phyloP scores from a whole-genome alignment of 805 yeast species.

The Soucietia sequanensis region DNA sequence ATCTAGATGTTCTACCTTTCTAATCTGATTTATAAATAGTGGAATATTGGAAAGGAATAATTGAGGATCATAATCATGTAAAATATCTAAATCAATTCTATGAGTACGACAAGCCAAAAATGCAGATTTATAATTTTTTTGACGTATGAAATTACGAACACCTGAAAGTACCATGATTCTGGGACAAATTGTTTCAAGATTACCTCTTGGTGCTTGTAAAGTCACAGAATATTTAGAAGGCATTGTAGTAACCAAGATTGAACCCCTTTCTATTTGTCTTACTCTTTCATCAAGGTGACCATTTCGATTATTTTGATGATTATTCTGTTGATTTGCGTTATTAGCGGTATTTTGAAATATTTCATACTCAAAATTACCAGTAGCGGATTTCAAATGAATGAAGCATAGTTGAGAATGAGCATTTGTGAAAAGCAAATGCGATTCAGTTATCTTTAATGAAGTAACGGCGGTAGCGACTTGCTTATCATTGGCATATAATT shows the following conservation, averaged over 20 bases:
- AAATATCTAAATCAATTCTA: conserved; percentile 84
- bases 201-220: conserved; percentile 94
- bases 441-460: conserved; percentile 70
- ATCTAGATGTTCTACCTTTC: conserved; percentile 74
- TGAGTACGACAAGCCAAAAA: conserved; percentile 84
- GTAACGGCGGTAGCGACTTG: conserved; percentile 75
- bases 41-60: conserved; percentile 64
- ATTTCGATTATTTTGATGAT: too few species aligned
- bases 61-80: conserved; percentile 83
- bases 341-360: conserved; percentile 29
- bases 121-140: conserved; percentile 64
- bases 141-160: conserved; percentile 67
- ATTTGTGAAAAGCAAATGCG: conserved; percentile 78
- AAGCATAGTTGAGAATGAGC: conserved; percentile 83
- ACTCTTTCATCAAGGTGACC: conserved; percentile 68
- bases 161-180: conserved; percentile 86
- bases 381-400: conserved; percentile 57
- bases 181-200: conserved; percentile 90
- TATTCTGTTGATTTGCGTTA: conserved; percentile 16
- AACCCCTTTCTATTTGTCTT: conserved; percentile 89
- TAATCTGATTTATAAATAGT: conserved; percentile 66
- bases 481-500: conserved; percentile 60
- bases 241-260: conserved; percentile 73
- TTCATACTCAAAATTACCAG: conserved; percentile 30
- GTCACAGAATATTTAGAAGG: conserved; percentile 83